These are phyloP conservation scores for Rhodofomes roseus DNA, from an alignment of 1,284 basidiomycete genomes.

Conservation along the genomic window DNA sequence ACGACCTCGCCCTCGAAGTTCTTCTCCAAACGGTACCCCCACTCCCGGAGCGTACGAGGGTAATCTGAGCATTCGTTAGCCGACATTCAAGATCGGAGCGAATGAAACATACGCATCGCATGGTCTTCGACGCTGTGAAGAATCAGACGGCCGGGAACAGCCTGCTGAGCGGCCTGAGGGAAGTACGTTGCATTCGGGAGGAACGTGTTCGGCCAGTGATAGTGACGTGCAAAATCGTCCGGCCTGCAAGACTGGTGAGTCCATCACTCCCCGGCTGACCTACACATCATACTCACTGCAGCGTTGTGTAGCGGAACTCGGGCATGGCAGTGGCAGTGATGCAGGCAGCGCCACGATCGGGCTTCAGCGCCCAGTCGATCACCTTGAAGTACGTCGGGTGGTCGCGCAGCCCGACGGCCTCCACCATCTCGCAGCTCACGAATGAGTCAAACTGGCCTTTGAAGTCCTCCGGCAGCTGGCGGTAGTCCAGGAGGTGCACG, in stretches of 20 bases:
- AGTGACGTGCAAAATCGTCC: conserved; percentile 76
- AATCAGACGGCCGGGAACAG: conserved; percentile 64
- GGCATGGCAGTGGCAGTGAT: conserved; percentile 81
- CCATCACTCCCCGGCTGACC: neutral
- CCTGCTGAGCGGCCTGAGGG: conserved; percentile 55
- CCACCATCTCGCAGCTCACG: conserved; percentile 86
- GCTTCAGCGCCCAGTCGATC: conserved; percentile 75
- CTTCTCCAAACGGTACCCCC: conserved; percentile 39
- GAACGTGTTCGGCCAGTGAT: conserved; percentile 88
- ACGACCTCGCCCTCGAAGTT: conserved; percentile 19
- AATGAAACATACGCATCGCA: conserved; percentile 51
- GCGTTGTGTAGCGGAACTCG: conserved; percentile 63
- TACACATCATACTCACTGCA: neutral
- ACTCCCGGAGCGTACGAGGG: conserved; percentile 80
- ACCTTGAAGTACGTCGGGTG: conserved; percentile 73
- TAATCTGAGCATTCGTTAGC: conserved; percentile 50
- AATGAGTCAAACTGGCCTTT: conserved; percentile 80
- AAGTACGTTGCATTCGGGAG: conserved; percentile 73
- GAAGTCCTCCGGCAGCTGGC: conserved; percentile 70
- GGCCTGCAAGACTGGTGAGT: neutral
- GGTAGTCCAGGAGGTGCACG: conserved; percentile 84
- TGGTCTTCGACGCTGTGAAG: conserved; percentile 81
- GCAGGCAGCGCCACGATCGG: conserved; percentile 61
- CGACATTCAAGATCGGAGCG: neutral
- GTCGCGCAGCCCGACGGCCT: conserved; percentile 23